Percentiles rank a stretch among this genome's conserved stretches.
These are phyloP conservation scores for Globomyces sp. DNA, from an alignment of 371 early-diverging fungal species.

Conservation along the genomic window DNA sequence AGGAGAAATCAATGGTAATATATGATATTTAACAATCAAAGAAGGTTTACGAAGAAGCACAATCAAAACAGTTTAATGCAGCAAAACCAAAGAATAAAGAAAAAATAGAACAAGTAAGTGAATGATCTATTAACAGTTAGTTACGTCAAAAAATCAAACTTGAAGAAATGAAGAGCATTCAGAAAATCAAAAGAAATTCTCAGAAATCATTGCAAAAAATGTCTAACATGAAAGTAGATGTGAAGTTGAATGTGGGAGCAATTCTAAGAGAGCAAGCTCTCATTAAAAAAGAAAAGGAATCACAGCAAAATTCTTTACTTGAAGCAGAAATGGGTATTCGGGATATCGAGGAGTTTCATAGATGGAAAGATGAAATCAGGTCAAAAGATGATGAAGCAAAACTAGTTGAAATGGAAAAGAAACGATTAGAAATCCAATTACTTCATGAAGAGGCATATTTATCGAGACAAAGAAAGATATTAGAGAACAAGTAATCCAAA, in stretches of 20 bases:
- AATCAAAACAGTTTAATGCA: constrained; percentile 29
- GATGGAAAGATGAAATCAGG: constrained; percentile 34
- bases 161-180: neutral
- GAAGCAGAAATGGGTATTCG: constrained; percentile 37
- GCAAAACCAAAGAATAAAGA: constrained; percentile 16
- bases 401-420: constrained; percentile 33
- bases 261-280: constrained; percentile 50
- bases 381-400: constrained; percentile 39
- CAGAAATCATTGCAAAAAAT: constrained; percentile 10
- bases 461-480: constrained; percentile 36
- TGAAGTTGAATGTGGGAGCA: constrained; percentile 45
- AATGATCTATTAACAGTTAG: no score
- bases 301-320: constrained; percentile 28
- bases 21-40: no score
- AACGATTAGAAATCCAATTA: constrained; percentile 45
- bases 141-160: no score
- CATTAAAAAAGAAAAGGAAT: constrained; percentile 28
- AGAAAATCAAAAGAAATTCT: neutral
- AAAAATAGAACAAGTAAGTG: constrained; percentile 9
- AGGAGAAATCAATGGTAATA: constrained; percentile 26
- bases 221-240: constrained; percentile 17
- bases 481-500: constrained; percentile 33
- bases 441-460: constrained; percentile 46
- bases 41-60: constrained; percentile 28
- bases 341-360: constrained; percentile 36